Conservation (phyloP, 306 rosid genomes). For the Adenanthera pavonina region DNA sequence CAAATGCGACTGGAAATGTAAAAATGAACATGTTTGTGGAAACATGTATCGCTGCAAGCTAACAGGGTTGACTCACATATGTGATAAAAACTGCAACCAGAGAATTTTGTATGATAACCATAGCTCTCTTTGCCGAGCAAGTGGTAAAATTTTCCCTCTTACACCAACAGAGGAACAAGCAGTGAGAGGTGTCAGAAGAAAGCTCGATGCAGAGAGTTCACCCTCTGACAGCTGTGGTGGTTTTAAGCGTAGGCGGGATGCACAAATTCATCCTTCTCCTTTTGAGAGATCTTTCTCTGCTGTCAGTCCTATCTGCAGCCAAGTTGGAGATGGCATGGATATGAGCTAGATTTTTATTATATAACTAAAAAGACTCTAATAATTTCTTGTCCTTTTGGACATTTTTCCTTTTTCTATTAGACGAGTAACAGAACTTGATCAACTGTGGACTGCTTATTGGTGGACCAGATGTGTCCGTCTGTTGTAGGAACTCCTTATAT, state of each 20-base stretch:
- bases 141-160: conserved; percentile 66
- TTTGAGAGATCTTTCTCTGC: conserved; percentile 77
- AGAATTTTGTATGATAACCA: conserved; percentile 95
- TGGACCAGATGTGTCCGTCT: conserved; percentile 60
- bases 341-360: conserved; percentile 55
- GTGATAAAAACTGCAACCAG: conserved; percentile 98
- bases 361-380: conserved; percentile 45
- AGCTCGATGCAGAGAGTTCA: conserved; percentile 60
- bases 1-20: conserved; percentile 96
- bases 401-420: conserved; percentile 40
- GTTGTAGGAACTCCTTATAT: conserved; percentile 63
- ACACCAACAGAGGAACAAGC: conserved; percentile 66
- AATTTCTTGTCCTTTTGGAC: conserved; percentile 36
- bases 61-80: conserved; percentile 94
- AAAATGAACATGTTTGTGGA: conserved; percentile 90
- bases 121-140: conserved; percentile 76
- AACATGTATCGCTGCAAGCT: conserved; percentile 94
- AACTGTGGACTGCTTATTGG: conserved; percentile 50
- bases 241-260: conserved; percentile 72
- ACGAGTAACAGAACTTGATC: conserved; percentile 51
- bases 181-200: conserved; percentile 75
- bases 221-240: conserved; percentile 58
- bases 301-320: conserved; percentile 75
- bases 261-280: conserved; percentile 77
- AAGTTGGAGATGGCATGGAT: conserved; percentile 82